A percentile compares a stretch with the other conserved stretches of the same genome.
phyloP scores from a whole-genome alignment of 148 eudicot species.

The Pharnaceum exiguum region DNA sequence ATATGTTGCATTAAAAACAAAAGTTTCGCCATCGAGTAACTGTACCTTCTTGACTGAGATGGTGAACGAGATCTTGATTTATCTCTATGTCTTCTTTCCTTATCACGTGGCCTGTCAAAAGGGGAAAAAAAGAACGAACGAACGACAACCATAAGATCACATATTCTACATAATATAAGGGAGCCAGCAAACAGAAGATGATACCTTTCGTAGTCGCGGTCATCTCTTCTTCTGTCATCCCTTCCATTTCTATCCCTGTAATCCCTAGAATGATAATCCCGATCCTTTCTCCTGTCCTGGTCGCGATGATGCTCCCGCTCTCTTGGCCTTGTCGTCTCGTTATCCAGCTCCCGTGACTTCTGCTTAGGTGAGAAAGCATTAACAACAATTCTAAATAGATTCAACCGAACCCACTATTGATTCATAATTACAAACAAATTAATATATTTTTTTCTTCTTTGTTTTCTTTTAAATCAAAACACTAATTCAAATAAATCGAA shows the following conservation, averaged over 20 bases:
- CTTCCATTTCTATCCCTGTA: conserved; percentile 41
- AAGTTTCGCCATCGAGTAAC: too few species aligned
- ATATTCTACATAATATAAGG: background rate
- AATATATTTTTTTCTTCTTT: too few species aligned
- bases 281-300: conserved; percentile 29
- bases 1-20: background rate
- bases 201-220: conserved; percentile 56
- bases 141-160: background rate
- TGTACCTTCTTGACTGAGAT: conserved; percentile 50
- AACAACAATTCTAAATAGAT: too few species aligned
- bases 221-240: conserved; percentile 50
- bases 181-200: background rate
- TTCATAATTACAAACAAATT: too few species aligned
- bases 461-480: too few species aligned
- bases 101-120: conserved; percentile 47
- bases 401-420: too few species aligned
- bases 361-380: conserved; percentile 27
- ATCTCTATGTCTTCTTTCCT: conserved; percentile 54
- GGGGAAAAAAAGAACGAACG: background rate
- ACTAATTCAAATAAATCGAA: too few species aligned
- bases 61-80: conserved; percentile 50
- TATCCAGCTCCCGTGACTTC: conserved; percentile 36
- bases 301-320: conserved; percentile 36
- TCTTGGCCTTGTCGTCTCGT: conserved; percentile 38
- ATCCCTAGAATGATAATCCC: conserved; percentile 41